Conservation (phyloP, 306 rosid genomes). For the Lagenaria siceraria region DNA sequence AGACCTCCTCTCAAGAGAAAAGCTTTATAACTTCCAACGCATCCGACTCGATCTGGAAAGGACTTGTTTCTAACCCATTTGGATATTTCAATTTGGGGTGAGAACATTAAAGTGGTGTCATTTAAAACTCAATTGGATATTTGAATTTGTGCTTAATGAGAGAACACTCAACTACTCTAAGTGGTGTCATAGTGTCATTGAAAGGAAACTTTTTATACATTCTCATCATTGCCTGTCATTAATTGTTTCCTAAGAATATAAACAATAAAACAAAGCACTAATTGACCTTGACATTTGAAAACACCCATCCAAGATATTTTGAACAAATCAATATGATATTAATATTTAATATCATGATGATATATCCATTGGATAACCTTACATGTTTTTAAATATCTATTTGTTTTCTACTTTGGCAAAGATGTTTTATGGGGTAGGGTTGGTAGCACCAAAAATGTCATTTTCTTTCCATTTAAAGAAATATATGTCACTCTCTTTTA, state of each 20-base stretch:
- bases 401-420: neutral
- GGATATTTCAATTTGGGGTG: neutral
- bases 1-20: too few relatives aligned
- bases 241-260: neutral
- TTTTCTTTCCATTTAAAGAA: too few relatives aligned
- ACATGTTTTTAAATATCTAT: neutral
- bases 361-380: neutral
- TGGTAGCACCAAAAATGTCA: too few relatives aligned
- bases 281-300: neutral
- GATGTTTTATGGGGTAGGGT: neutral
- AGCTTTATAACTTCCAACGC: too few relatives aligned
- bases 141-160: too few relatives aligned
- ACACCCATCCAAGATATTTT: neutral
- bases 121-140: too few relatives aligned
- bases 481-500: too few relatives aligned
- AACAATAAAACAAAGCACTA: neutral
- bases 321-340: neutral
- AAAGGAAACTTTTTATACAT: neutral
- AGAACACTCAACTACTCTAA: too few relatives aligned
- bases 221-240: neutral
- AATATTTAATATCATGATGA: too few relatives aligned
- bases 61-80: neutral
- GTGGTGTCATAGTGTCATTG: neutral
- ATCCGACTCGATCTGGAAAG: too few relatives aligned
- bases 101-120: neutral